Evolutionary conservation across 768 basidiomycete genomes (phyloP).

Genomic region (Multifurca ochricompacta): DNA sequence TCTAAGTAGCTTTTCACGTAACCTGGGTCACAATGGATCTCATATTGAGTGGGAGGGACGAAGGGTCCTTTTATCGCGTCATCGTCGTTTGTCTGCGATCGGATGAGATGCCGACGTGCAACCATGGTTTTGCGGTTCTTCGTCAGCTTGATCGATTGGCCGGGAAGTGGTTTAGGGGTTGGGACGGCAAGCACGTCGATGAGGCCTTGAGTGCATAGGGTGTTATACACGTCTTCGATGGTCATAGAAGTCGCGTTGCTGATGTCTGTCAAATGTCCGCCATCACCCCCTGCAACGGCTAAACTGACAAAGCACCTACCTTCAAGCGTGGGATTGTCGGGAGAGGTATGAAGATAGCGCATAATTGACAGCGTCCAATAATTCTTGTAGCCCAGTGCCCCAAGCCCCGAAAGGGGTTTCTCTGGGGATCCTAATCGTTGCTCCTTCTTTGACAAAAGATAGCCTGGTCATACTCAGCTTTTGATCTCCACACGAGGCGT

Average conservation of each 20-base stretch:
- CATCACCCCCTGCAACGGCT: slow-evolving; percentile 17
- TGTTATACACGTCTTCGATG: slow-evolving; percentile 74
- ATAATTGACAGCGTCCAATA: slow-evolving; percentile 92
- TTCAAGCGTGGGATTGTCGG: slow-evolving; percentile 61
- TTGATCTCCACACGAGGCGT: neutral
- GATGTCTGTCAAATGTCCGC: slow-evolving; percentile 50
- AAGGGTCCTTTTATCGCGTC: slow-evolving; percentile 45
- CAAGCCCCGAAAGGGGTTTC: slow-evolving; percentile 88
- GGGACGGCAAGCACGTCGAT: slow-evolving; percentile 50
- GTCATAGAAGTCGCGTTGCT: slow-evolving; percentile 84
- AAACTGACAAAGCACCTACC: slow-evolving; percentile 39
- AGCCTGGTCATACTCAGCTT: slow-evolving; percentile 48
- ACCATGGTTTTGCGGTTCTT: slow-evolving; percentile 61
- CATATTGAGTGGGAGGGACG: slow-evolving; percentile 60
- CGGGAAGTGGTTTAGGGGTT: slow-evolving; percentile 56
- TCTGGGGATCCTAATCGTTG: slow-evolving; percentile 86
- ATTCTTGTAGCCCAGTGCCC: slow-evolving; percentile 87
- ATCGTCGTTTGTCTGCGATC: slow-evolving; percentile 42
- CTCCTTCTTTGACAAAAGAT: slow-evolving; percentile 93
- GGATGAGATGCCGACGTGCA: slow-evolving; percentile 56
- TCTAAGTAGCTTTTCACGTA: slow-evolving; percentile 57
- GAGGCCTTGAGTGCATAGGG: slow-evolving; percentile 67
- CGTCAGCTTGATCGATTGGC: slow-evolving; percentile 68
- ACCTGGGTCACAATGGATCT: slow-evolving; percentile 64
- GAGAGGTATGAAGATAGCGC: slow-evolving; percentile 59